phyloP scores from a whole-genome alignment of 2,329 filamentous ascomycete species.

The Colletotrichum lindemuthianum region DNA sequence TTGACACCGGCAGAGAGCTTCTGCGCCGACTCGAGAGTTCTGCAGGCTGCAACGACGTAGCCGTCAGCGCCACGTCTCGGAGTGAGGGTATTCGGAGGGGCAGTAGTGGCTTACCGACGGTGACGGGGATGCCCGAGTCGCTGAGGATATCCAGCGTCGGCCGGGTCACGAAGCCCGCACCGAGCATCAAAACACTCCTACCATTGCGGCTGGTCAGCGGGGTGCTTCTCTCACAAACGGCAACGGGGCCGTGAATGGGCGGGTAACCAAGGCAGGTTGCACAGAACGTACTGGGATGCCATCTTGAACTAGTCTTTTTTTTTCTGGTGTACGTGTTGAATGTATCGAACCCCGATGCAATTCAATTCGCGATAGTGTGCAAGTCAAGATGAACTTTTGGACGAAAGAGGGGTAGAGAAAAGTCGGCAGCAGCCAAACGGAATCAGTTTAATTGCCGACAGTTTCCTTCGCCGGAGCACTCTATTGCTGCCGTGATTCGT shows the following conservation, averaged over 20 bases:
- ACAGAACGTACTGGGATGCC: conserved; percentile 27
- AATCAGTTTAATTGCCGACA: not conserved
- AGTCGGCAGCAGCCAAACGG: conserved; percentile 3
- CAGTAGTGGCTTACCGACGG: conserved; percentile 63
- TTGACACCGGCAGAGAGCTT: conserved; percentile 77
- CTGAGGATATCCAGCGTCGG: conserved; percentile 73
- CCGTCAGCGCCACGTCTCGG: not conserved
- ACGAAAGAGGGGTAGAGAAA: not conserved
- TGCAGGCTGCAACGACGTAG: conserved; percentile 71
- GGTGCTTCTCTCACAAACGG: conserved; percentile 2
- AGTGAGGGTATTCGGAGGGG: not conserved
- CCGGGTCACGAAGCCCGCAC: conserved; percentile 68
- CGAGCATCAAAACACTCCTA: conserved; percentile 53
- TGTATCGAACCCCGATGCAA: conserved; percentile 15
- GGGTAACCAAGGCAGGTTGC: not conserved
- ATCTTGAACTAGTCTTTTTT: conserved; percentile 9
- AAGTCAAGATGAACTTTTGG: conserved; percentile 8
- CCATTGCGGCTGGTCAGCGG: conserved; percentile 1
- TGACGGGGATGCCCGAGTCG: conserved; percentile 69
- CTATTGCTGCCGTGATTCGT: conserved; percentile 23
- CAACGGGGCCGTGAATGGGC: too few relatives aligned
- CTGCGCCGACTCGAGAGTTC: conserved; percentile 81
- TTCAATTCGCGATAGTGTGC: not conserved
- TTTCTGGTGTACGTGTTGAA: not conserved
- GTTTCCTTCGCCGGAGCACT: not conserved